Evolutionary conservation across 306 rosid species (phyloP).

Genomic region (Purshia tridentata): DNA sequence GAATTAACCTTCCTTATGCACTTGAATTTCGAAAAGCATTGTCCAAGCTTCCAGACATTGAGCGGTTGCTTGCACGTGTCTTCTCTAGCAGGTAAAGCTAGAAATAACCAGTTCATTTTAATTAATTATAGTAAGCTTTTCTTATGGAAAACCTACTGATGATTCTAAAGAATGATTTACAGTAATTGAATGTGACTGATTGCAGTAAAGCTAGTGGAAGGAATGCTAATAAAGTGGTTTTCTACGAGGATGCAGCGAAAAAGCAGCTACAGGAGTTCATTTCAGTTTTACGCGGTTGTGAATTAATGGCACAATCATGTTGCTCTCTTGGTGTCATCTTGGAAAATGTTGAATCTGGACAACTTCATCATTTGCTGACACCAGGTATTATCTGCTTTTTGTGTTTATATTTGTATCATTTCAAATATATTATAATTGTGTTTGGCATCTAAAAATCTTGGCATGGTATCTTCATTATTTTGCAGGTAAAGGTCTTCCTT

Average conservation of each 20-base stretch:
- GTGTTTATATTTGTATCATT: neutral
- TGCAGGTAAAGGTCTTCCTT: constrained; percentile 77
- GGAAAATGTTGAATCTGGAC: constrained; percentile 58
- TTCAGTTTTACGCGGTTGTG: constrained; percentile 81
- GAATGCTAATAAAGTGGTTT: constrained; percentile 77
- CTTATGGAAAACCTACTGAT: constrained; percentile 14
- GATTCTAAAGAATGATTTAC: constrained; percentile 28
- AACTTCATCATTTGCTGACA: constrained; percentile 68
- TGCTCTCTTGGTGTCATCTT: constrained; percentile 58
- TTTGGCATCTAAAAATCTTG: constrained; percentile 5
- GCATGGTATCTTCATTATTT: constrained; percentile 13
- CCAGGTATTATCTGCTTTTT: constrained; percentile 49
- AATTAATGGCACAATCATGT: constrained; percentile 73
- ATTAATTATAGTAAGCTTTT: constrained; percentile 6
- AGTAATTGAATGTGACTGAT: constrained; percentile 25
- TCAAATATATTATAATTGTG: constrained; percentile 11
- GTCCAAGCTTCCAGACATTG: constrained; percentile 75
- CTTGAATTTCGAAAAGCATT: constrained; percentile 68
- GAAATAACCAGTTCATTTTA: constrained; percentile 15
- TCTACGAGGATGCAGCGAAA: constrained; percentile 90
- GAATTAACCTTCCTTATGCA: constrained; percentile 63
- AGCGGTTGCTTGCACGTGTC: constrained; percentile 81
- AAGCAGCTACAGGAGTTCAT: constrained; percentile 79
- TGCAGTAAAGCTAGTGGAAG: constrained; percentile 86
- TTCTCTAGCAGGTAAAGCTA: constrained; percentile 62